Conservation (phyloP, 371 early-diverging fungal species). For the Astathelohania contejeani region DNA sequence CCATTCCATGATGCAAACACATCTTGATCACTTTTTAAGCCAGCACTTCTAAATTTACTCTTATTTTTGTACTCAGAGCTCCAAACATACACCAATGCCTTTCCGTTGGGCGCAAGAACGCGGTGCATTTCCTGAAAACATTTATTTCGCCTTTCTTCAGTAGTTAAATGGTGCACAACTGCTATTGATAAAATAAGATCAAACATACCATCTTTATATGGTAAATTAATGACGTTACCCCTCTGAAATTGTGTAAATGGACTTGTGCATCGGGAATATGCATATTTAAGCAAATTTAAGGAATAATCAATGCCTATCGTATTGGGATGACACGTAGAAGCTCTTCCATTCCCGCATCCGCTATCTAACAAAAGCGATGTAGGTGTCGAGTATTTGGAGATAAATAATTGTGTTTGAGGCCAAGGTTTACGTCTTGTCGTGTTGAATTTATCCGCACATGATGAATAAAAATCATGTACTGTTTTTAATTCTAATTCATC, state of each 20-base stretch:
- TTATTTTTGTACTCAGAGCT: background rate
- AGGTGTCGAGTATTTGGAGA: conserved; percentile 21
- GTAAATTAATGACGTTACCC: conserved; percentile 2
- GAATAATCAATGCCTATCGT: conserved; percentile 46
- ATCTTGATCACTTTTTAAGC: background rate
- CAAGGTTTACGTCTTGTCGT: conserved; percentile 42
- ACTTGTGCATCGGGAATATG: too few species aligned
- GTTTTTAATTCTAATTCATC: conserved; percentile 39
- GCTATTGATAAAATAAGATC: conserved; percentile 47
- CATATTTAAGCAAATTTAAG: too few species aligned
- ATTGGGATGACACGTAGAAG: conserved; percentile 19
- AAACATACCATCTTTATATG: conserved; percentile 29
- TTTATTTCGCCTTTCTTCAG: conserved; percentile 31
- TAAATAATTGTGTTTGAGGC: conserved; percentile 37
- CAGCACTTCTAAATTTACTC: background rate
- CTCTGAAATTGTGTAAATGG: background rate
- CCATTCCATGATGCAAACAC: background rate
- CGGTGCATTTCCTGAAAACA: conserved; percentile 31
- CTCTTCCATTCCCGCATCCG: conserved; percentile 52
- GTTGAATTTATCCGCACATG: conserved; percentile 39
- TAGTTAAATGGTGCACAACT: conserved; percentile 50
- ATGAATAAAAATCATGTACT: conserved; percentile 47
- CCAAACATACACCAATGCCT: conserved; percentile 48
- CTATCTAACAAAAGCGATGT: conserved; percentile 38
- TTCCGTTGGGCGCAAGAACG: conserved; percentile 32